Base-by-base conservation (phyloP, 257 asterid species). In the Nicotiana sylvestris region DNA sequence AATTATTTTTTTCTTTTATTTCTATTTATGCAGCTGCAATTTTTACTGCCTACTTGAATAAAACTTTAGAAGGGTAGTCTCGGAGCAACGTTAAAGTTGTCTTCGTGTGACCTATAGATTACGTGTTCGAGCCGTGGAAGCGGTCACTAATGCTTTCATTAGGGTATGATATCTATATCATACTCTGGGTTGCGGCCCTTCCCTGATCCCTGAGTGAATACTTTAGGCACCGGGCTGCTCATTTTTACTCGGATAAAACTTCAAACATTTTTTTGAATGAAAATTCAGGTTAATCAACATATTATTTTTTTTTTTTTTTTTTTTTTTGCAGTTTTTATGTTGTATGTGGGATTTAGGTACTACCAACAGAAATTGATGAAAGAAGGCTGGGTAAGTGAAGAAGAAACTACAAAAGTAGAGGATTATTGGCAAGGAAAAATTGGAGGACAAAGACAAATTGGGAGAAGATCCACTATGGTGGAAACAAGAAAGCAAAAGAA, bases 281-380 rank as follows among this genome's bases (percentile, higher is more conserved):
- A 18, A 53, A 4, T 10, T 67, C 1, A 0, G 12, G 15, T 27
- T 16, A 39, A 39, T 39, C 0, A 6, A 39, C 46, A 39, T 5
- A n/a, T 21, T 46, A 5, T 11, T 3, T 1, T 46, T 56, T 35
- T 12, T 56, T 43, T 55, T 8, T 43, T 11, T 13, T 46, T 43
- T 1, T 61, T 82, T 12, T 4, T 60, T 87, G 89, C 97, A 96
- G 99, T 89, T 64, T 96, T 96, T 88, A 90, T 94, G 98, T 33
- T 94, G 32, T 91, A 90, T 76, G 99, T 90, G 84, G 97, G 93
- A n/a, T 96, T 94, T 86, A 93, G 91, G 86, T 92, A 87, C 85
- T 96, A 94, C 81, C 94, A 94, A 66, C 91, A 89, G 49, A 85
- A 92, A 4, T 29, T 83, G 88, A 83, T 82, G 33, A 67, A 80